phyloP scores from a whole-genome alignment of 176 grass and related monocot species.

The Tillandsia leiboldiana region DNA sequence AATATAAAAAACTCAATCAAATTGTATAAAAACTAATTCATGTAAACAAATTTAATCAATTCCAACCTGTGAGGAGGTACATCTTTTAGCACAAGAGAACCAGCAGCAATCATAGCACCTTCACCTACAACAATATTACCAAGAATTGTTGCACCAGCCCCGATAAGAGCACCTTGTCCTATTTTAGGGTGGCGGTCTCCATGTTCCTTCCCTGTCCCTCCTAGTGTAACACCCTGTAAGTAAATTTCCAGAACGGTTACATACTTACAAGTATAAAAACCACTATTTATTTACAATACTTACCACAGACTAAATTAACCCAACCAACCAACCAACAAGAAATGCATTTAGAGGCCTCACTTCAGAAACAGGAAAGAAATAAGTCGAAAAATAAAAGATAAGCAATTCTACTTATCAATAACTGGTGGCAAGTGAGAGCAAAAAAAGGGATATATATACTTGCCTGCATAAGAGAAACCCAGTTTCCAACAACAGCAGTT shows the following conservation, averaged over 20 bases:
- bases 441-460: constrained; percentile 5
- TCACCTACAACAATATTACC: constrained; percentile 87
- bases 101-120: constrained; percentile 93
- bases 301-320: too few species aligned
- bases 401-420: not conserved
- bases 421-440: not conserved
- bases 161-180: constrained; percentile 82
- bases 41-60: not conserved
- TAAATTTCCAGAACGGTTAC: not conserved
- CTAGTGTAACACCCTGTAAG: constrained; percentile 81
- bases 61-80: constrained; percentile 90
- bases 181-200: constrained; percentile 98
- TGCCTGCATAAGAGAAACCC: constrained; percentile 99
- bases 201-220: constrained; percentile 90
- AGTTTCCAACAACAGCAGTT: constrained; percentile 96
- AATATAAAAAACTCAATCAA: too few species aligned
- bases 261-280: too few species aligned
- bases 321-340: too few species aligned
- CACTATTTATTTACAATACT: too few species aligned
- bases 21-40: not conserved
- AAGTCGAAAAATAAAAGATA: not conserved
- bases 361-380: not conserved
- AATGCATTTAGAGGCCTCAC: not conserved
- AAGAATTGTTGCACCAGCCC: constrained; percentile 89
- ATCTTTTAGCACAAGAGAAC: constrained; percentile 91